phyloP scores from a whole-genome alignment of 805 yeast species.

The Citeromyces matritensis region DNA sequence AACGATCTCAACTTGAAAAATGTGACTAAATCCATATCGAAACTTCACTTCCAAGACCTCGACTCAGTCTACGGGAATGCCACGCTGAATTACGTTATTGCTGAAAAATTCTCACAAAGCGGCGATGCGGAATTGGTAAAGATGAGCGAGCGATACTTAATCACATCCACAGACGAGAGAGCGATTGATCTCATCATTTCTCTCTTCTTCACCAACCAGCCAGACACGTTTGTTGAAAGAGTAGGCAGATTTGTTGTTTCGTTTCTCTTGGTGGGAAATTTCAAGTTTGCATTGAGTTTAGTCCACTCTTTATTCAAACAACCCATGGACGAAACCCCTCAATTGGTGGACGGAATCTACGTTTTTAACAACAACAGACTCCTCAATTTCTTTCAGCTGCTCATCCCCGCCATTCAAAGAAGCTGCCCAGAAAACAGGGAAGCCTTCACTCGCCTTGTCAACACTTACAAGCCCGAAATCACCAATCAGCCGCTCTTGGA shows the following conservation, averaged over 20 bases:
- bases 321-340: conserved; percentile 5
- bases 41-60: conserved; percentile 46
- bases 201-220: conserved; percentile 22
- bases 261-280: conserved; percentile 52
- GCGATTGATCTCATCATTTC: conserved; percentile 11
- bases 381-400: conserved; percentile 55
- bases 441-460: conserved; percentile 25
- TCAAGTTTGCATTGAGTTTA: conserved; percentile 32
- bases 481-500: conserved; percentile 7
- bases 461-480: conserved; percentile 16
- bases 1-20: conserved; percentile 49
- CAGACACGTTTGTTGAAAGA: conserved; percentile 11
- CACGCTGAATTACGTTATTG: conserved; percentile 59
- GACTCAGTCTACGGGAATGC: conserved; percentile 55
- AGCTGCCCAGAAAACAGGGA: conserved; percentile 18
- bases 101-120: conserved; percentile 37
- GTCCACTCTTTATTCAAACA: conserved; percentile 8
- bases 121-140: conserved; percentile 10
- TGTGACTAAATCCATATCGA: conserved; percentile 47
- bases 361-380: conserved; percentile 21
- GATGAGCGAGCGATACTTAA: conserved; percentile 12
- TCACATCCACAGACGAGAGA: conserved; percentile 7
- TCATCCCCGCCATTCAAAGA: conserved; percentile 42
- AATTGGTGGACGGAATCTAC: background rate
- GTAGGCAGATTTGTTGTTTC: conserved; percentile 52